phyloP scores from a whole-genome alignment of 441 rosid species.

The Mallotus repandus region DNA sequence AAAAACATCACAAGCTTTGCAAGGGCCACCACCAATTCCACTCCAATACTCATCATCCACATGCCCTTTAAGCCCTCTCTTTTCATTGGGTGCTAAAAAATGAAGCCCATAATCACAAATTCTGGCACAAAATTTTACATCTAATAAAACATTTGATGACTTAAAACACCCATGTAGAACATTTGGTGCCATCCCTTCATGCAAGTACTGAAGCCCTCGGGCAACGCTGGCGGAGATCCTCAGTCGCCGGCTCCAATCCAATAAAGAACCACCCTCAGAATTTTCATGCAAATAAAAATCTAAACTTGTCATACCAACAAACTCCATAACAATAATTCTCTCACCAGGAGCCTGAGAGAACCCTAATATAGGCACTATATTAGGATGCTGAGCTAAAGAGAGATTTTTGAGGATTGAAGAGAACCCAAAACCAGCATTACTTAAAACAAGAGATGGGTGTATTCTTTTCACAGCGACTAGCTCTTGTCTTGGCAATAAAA shows the following conservation, averaged over 20 bases:
- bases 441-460: conserved; percentile 63
- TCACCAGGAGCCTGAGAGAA: conserved; percentile 83
- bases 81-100: conserved; percentile 53
- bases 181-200: conserved; percentile 45
- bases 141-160: conserved; percentile 59
- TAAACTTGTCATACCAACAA: conserved; percentile 47
- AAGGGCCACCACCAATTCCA: conserved; percentile 28
- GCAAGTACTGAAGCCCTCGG: conserved; percentile 65
- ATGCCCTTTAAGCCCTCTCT: conserved; percentile 47
- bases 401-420: conserved; percentile 53
- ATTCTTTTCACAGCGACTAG: conserved; percentile 72
- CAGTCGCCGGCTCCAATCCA: conserved; percentile 64
- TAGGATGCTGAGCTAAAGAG: conserved; percentile 63
- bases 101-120: conserved; percentile 69
- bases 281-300: conserved; percentile 52
- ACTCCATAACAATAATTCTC: conserved; percentile 60
- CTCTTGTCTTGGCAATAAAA: conserved; percentile 32
- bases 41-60: conserved; percentile 66
- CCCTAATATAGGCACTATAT: conserved; percentile 63
- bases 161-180: conserved; percentile 65
- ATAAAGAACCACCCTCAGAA: conserved; percentile 39
- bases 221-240: conserved; percentile 67
- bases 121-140: conserved; percentile 43
- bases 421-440: conserved; percentile 70
- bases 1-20: conserved; percentile 71